phyloP scores from a whole-genome alignment of 768 basidiomycete genomes.

The Kwoniella mangroviensis region DNA sequence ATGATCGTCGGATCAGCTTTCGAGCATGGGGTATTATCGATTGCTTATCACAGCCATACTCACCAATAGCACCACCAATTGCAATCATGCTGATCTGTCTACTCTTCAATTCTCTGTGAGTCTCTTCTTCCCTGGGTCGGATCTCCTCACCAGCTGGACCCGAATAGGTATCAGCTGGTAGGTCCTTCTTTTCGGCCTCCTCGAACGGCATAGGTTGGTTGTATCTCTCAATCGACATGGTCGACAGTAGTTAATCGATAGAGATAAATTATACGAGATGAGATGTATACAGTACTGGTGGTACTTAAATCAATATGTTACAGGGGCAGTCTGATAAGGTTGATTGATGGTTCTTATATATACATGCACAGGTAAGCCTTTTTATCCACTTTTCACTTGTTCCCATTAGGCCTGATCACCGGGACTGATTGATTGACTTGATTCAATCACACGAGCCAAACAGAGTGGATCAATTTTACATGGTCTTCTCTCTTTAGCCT shows the following conservation, averaged over 20 bases:
- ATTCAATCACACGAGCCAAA: conserved; percentile 9
- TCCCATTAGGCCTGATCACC: neutral
- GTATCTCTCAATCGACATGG: conserved; percentile 13
- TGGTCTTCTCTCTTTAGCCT: neutral
- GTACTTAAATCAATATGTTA: neutral
- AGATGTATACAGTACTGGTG: neutral
- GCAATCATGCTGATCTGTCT: conserved; percentile 21
- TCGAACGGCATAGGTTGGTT: conserved; percentile 11
- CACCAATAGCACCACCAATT: conserved; percentile 22
- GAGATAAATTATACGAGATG: too few relatives aligned
- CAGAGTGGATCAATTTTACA: neutral
- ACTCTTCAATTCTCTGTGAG: conserved; percentile 23
- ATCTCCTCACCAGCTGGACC: conserved; percentile 15
- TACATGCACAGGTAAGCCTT: neutral
- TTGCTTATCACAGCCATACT: too few relatives aligned
- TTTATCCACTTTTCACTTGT: neutral
- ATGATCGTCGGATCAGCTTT: too few relatives aligned
- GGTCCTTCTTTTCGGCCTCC: conserved; percentile 14
- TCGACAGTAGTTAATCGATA: too few relatives aligned
- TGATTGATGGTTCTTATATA: neutral
- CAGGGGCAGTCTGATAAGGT: neutral
- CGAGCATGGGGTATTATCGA: too few relatives aligned
- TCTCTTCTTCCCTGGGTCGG: conserved; percentile 25
- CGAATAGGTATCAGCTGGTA: conserved; percentile 11
- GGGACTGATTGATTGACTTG: neutral